Evolutionary conservation across 345 rosid species (phyloP), one percentile per base, ranked within the genome.

Genomic region (Sisymbrium irio): DNA sequence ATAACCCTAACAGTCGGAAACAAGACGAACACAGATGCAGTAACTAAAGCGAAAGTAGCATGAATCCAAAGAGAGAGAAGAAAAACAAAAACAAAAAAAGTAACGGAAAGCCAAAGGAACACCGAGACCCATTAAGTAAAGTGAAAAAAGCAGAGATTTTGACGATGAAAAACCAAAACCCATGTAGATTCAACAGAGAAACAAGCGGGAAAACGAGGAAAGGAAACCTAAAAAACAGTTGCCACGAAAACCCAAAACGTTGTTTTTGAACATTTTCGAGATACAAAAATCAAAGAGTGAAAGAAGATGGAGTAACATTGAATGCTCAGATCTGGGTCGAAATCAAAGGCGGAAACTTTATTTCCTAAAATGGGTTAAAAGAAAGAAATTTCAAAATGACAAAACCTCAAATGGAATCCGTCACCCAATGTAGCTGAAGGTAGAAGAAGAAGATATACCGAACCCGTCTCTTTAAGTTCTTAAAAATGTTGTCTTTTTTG

Each of bases 61-160:
- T 2, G 46, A 74, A 74, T 46, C 60, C 36, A 66, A 66, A 64
- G 71, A 58, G 30, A 47, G 37, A 25, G 18, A 4, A 7, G 13
- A 5, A 11, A 37, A 27, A 10, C 28, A 27, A 27, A 7, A 30
- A n/a, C n/a, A n/a, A 12, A 3, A 42, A 56, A 65, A 30, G 65
- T 54, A 36, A 54, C 27, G 32, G 55, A 53, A 60, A 74, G 49
- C 75, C 75, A 69, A 59, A 67, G 33, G 14, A 63, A 63, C 59
- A 75, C 39, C 50, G 7, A 55, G 66, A 76, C 79, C 66, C 75
- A 70, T 44, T 17, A 28, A 49, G 13, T 39, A 77, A 77, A 71
- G 54, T 40, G 59, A 9, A 71, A 71, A 50, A 77, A 77, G 68
- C 62, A 20, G 68, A 71, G 72, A 65, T 71, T 71, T 77, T 71